Evolutionary conservation across 805 yeast species (phyloP), one percentile per base, ranked within the genome.

Genomic region (Sugiyamaella chiloensis): DNA sequence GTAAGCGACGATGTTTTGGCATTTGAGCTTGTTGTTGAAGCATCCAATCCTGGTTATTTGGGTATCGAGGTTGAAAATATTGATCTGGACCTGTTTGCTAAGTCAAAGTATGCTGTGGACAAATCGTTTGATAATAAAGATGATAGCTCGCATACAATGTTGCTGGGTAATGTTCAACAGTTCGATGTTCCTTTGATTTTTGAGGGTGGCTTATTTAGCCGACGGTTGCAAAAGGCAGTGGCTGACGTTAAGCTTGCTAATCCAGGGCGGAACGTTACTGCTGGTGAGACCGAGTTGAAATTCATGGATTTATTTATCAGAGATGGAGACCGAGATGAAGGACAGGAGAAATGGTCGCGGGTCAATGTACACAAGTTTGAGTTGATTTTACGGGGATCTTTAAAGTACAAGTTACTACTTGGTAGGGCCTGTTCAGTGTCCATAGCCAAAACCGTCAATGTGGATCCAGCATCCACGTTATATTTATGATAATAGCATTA

Each of bases 41-140:
- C 95, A 0, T 79, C 83, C 57, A 91, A 91, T 62, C 96, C 96
- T 0, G 96, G 97, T 0, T 76, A 90, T 66, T 72, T 89, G 54
- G 73, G 85, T 2, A 79, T 89, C 4, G 68, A 71, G 1, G 72
- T 90, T 1, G 70, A 72, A 35, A 78, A 80, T 11, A 82, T 83
- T 7, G 91, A 87, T 55, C 65, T 91, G 35, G 97, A 91, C 62
- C 72, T 91, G 2, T 91, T 91, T 70, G 97, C 71, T 2, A 63
- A 63, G 26, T 52, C 66, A 8, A 47, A 53, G 12, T 54, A 58
- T 42, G 53, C 52, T 12, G 36, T 12, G n/a, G 39, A 51, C 30
- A 55, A 49, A 26, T 58, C 54, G n/a, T 42, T 40, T 5, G 54
- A 55, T 12, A 58, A 55, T 26, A 59, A 52, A 12, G 34, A 34